These are phyloP conservation scores for Hypoxylon crocopeplum DNA, from an alignment of 495 filamentous ascomycete genomes.

Conservation along the genomic window DNA sequence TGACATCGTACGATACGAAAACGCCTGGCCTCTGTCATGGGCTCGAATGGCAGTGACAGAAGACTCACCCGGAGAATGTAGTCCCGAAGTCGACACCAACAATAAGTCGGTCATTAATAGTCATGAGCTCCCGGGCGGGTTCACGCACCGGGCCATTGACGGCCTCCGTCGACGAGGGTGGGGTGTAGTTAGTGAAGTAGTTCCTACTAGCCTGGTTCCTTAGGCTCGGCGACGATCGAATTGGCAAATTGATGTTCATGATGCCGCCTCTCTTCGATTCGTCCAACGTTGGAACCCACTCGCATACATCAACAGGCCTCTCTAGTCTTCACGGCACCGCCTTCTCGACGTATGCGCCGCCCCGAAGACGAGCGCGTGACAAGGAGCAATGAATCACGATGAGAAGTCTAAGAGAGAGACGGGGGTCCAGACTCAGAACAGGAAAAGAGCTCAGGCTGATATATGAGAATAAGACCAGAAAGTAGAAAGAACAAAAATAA, in stretches of 20 bases:
- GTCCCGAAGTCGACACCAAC: constrained; percentile 74
- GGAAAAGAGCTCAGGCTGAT: neutral
- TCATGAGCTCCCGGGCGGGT: constrained; percentile 53
- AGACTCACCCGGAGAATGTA: constrained; percentile 70
- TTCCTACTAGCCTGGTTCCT: constrained; percentile 62
- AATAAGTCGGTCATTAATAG: constrained; percentile 62
- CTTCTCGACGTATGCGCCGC: constrained; percentile 9
- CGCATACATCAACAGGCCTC: constrained; percentile 1
- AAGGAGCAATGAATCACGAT: neutral
- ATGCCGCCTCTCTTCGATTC: constrained; percentile 19
- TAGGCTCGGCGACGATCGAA: constrained; percentile 52
- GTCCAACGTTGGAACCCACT: constrained; percentile 1
- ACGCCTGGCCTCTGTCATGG: neutral
- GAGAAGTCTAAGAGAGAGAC: constrained; percentile 4
- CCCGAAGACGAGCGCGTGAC: constrained; percentile 4
- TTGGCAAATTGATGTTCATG: constrained; percentile 58
- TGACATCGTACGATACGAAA: neutral
- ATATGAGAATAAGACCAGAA: neutral
- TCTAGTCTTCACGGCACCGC: neutral
- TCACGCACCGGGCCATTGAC: constrained; percentile 62
- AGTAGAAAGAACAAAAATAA: no score
- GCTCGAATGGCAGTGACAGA: neutral
- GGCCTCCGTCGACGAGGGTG: constrained; percentile 59
- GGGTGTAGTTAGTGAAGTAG: constrained; percentile 59
- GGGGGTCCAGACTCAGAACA: neutral